These are phyloP conservation scores for Solanum chiquidenum DNA, from an alignment of 257 asterid species.

Conservation along the genomic window DNA sequence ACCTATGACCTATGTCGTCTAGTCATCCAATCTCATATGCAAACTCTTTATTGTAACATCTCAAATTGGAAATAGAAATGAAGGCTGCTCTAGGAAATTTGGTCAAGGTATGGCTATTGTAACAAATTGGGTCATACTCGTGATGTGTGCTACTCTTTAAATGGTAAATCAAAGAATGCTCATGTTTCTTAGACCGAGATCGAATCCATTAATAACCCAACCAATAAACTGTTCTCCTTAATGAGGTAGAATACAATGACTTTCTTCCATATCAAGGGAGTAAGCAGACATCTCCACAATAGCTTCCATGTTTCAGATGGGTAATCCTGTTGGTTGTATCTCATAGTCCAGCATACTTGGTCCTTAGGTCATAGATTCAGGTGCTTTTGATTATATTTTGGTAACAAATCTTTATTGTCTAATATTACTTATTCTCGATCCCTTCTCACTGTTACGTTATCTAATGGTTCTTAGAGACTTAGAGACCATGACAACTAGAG, in stretches of 20 bases:
- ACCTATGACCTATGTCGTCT: background rate
- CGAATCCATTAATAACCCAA: background rate
- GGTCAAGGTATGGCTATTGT: background rate
- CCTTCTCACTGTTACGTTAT: background rate
- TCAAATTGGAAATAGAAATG: background rate
- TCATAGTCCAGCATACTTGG: background rate
- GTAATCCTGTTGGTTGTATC: background rate
- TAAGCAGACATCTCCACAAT: background rate
- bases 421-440: background rate
- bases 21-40: background rate
- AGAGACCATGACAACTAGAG: background rate
- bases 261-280: background rate
- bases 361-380: background rate
- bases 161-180: background rate
- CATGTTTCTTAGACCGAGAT: background rate
- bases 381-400: background rate
- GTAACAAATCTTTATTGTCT: background rate
- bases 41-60: background rate
- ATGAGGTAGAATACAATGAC: background rate
- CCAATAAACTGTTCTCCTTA: background rate
- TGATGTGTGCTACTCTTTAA: background rate
- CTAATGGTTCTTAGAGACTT: background rate
- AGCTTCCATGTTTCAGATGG: background rate
- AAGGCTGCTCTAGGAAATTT: background rate
- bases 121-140: background rate